Conservation (phyloP, 306 rosid genomes). For the Quercus mongolica region DNA sequence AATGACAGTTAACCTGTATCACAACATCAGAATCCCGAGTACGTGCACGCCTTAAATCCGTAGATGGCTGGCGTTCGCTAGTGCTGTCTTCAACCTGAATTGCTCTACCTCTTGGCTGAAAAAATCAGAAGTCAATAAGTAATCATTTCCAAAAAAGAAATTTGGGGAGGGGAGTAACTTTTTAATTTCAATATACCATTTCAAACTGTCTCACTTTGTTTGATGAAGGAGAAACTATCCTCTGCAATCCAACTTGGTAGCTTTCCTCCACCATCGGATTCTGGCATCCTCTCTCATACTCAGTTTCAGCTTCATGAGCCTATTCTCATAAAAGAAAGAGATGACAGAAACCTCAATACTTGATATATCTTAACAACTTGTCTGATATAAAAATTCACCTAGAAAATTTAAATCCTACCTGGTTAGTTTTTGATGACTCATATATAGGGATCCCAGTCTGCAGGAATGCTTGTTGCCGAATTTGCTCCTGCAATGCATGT, state of each 20-base stretch:
- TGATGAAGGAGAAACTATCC: constrained; percentile 23
- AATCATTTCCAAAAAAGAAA: constrained; percentile 13
- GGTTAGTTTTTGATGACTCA: constrained; percentile 27
- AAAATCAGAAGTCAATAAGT: constrained; percentile 26
- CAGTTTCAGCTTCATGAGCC: constrained; percentile 22
- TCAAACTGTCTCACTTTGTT: constrained; percentile 15
- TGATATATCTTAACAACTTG: constrained; percentile 1
- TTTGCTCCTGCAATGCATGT: constrained; percentile 38
- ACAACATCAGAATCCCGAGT: constrained; percentile 61
- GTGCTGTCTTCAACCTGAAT: constrained; percentile 58
- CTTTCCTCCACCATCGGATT: constrained; percentile 30
- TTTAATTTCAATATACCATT: constrained; percentile 37
- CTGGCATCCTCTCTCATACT: constrained; percentile 19
- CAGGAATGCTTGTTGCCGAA: constrained; percentile 18
- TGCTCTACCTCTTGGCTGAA: constrained; percentile 68
- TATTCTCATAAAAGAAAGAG: constrained; percentile 19
- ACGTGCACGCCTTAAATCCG: constrained; percentile 42
- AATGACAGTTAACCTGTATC: constrained; percentile 54
- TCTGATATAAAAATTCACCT: constrained; percentile 5
- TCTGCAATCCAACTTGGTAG: constrained; percentile 31
- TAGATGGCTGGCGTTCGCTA: constrained; percentile 67
- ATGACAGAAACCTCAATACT: constrained; percentile 12
- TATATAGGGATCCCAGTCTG: constrained; percentile 24
- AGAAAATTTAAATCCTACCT: constrained; percentile 26
- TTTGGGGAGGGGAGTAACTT: constrained; percentile 1